phyloP scores from a whole-genome alignment of 1,284 basidiomycete genomes.

The Ganoderma boninense region DNA sequence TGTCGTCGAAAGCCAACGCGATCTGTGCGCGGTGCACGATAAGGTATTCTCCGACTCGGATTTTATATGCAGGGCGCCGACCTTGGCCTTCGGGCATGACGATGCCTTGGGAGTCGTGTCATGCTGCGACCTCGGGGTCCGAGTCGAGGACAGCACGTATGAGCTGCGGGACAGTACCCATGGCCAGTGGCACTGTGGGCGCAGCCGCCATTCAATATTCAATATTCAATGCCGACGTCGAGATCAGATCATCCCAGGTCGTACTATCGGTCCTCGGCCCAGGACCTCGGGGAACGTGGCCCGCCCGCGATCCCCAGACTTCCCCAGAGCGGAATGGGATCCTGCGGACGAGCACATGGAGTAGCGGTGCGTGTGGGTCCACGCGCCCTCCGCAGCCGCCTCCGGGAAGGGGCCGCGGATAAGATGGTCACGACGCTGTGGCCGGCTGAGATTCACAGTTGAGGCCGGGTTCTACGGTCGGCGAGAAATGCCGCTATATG shows the following conservation, averaged over 20 bases:
- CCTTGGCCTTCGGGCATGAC: too few relatives aligned
- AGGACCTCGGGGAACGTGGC: background rate
- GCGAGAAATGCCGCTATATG: background rate
- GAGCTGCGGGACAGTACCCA: background rate
- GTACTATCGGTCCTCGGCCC: too few relatives aligned
- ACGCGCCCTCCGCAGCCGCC: background rate
- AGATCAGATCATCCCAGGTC: background rate
- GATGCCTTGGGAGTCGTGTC: too few relatives aligned
- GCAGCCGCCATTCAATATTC: too few relatives aligned
- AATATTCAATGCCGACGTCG: background rate
- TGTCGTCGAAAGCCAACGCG: background rate
- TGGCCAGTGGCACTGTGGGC: background rate
- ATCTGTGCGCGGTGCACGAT: background rate
- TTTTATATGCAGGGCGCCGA: too few relatives aligned
- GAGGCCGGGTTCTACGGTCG: background rate
- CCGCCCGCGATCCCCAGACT: background rate
- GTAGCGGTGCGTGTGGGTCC: background rate
- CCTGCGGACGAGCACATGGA: background rate
- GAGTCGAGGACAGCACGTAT: too few relatives aligned
- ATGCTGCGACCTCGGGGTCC: background rate
- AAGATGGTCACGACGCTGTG: too few relatives aligned
- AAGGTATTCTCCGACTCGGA: too few relatives aligned
- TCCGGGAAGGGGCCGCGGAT: background rate
- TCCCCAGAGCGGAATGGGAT: background rate
- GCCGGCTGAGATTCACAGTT: background rate